phyloP scores from a whole-genome alignment of 2,329 filamentous ascomycete genomes.

The Cercospora sp. region DNA sequence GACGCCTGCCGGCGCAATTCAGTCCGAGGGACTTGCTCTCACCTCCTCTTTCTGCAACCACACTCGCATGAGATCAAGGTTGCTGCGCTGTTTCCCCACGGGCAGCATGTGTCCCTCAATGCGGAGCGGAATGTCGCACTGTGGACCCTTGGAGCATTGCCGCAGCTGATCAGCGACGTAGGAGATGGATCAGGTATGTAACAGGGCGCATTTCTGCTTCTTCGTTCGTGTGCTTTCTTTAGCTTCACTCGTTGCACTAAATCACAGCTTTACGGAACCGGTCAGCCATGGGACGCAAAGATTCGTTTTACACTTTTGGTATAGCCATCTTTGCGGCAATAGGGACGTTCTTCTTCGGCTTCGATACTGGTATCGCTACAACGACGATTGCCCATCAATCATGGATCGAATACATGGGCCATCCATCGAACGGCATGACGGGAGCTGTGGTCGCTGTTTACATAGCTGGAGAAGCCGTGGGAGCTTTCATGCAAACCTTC shows the following conservation, averaged over 20 bases:
- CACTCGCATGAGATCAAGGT: not conserved
- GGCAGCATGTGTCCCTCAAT: conserved; percentile 7
- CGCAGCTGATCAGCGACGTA: not conserved
- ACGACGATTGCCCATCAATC: conserved; percentile 62
- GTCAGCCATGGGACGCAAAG: conserved; percentile 11
- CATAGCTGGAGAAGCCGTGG: conserved; percentile 59
- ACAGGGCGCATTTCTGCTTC: not conserved
- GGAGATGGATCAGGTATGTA: not conserved
- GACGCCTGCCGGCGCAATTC: not conserved
- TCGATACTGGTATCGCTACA: conserved; percentile 62
- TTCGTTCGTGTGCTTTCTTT: not conserved
- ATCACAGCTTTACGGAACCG: not conserved
- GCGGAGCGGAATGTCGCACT: conserved; percentile 12
- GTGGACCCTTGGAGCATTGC: not conserved
- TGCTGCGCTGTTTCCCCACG: not conserved
- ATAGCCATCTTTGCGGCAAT: conserved; percentile 59
- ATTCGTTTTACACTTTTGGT: conserved; percentile 50
- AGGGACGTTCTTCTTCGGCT: conserved; percentile 61
- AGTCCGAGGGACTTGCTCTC: not conserved
- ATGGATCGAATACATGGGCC: conserved; percentile 60
- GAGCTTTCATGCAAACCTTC: conserved; percentile 53
- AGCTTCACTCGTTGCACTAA: not conserved
- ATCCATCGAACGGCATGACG: conserved; percentile 57
- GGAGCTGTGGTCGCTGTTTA: conserved; percentile 61
- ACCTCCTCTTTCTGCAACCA: conserved; percentile 3